Base-by-base conservation (phyloP, 257 asterid genomes). In the Marsdenia floribunda region DNA sequence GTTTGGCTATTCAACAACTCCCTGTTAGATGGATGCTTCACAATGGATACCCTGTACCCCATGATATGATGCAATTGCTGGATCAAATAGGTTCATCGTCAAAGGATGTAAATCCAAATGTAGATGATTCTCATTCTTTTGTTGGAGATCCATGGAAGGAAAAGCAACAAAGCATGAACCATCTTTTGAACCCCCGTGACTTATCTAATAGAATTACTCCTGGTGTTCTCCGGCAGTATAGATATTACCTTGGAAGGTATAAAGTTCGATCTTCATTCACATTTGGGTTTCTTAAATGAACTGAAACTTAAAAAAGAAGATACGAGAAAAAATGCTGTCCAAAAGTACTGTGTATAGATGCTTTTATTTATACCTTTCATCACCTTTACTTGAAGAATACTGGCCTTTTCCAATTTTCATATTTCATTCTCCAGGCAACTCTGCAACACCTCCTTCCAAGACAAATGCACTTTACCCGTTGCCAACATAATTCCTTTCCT, bases 1-100 rank as follows among this genome's bases (percentile, higher is more conserved):
- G 86, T 49, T 79, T 88, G 82, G 85, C 88, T 4, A 90, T 82
- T 80, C 86, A 92, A 81, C 99, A 89, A 82, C 91, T 95, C 37
- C 99, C 99, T 0, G 90, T 92, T 55, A 84, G 97, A 71, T 95
- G 99, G 99, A 95, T 95, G 99, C 98, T 95, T 88, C 91, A 95
- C 83, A 92, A 95, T 46, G 96, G 98, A 54, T 95, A 95, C 82
- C 73, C 94, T 35, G 97, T 95, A 58, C 98, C 99, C 81, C 89
- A 92, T 37, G 99, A 95, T 85, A 92, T 95, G 99, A 84, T 95
- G 80, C 91, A 83, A 52, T 82, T 76, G 73, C 88, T 97, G 76
- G 97, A 92, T 59, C 86, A 91, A 82, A 86, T 86, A 73, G 86
- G 96, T 52, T 74, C 93, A 78, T 90, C 88, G 61, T 86, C 98